Conservation (phyloP, 73 alveolate species). For the Effrenium voratum region DNA sequence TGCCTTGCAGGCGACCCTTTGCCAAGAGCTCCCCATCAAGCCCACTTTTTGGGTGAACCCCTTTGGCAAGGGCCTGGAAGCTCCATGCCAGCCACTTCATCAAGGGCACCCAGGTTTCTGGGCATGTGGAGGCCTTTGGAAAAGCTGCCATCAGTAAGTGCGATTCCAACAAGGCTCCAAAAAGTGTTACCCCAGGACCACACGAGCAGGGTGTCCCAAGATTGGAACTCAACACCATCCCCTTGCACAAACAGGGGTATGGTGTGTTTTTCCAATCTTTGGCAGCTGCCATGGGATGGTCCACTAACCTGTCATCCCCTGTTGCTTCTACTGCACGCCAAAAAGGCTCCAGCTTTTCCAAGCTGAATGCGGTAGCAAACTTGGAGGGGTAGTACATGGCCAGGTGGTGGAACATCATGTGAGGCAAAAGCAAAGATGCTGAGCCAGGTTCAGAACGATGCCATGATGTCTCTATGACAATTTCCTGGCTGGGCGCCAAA, state of each 20-base stretch:
- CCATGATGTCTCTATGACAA: not conserved
- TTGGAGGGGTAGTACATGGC: not conserved
- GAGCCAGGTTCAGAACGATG: not conserved
- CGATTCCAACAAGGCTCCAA: not conserved
- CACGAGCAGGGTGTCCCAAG: not conserved
- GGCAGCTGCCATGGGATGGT: constrained; percentile 4
- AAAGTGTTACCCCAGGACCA: not conserved
- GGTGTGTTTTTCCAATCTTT: not conserved
- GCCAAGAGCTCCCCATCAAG: not conserved
- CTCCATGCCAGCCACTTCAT: constrained; percentile 7
- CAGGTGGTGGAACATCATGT: not conserved
- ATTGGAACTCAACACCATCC: constrained; percentile 24
- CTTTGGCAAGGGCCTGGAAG: constrained; percentile 9
- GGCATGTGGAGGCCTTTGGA: not conserved
- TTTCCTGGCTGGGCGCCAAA: not conserved
- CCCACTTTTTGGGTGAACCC: not conserved
- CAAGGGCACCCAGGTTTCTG: not conserved
- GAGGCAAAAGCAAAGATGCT: not conserved
- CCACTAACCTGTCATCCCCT: not conserved
- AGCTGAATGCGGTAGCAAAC: not conserved
- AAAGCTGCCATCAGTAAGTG: constrained; percentile 25
- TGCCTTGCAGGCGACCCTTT: constrained; percentile 4
- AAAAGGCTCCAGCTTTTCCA: not conserved
- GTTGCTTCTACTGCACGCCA: not conserved
- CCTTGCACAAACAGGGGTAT: constrained; percentile 16